Evolutionary conservation across 2,329 filamentous ascomycete genomes (phyloP).

Genomic region (Verticillium isaacii): DNA sequence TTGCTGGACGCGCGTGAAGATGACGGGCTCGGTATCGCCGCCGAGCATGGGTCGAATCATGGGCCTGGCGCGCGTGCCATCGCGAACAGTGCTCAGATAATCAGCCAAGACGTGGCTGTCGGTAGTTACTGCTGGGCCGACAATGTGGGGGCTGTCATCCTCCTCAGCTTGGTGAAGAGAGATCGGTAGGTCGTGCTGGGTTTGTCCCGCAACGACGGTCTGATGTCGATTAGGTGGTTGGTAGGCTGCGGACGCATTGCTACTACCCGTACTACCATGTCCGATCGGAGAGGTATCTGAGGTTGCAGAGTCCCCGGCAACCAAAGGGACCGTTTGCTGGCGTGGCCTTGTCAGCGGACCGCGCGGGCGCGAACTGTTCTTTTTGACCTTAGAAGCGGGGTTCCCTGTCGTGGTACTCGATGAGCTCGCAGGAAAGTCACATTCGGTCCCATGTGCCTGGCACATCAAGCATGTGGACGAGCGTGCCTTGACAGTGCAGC

Average conservation of each 20-base stretch:
- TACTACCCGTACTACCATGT: background rate
- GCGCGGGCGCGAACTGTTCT: background rate
- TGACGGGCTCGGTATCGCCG: conserved; percentile 25
- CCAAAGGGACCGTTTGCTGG: background rate
- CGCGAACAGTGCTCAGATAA: conserved; percentile 36
- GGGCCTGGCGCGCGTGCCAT: conserved; percentile 19
- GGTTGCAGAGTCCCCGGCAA: background rate
- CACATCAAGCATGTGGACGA: conserved; percentile 52
- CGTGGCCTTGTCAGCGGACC: conserved; percentile 1
- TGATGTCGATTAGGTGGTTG: background rate
- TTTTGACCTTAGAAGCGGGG: conserved; percentile 2
- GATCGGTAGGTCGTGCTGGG: conserved; percentile 19
- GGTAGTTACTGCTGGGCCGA: conserved; percentile 54
- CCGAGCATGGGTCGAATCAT: conserved; percentile 16
- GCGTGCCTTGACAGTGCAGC: conserved; percentile 53
- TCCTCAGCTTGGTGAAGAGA: conserved; percentile 26
- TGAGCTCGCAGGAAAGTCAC: conserved; percentile 38
- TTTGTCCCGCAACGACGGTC: background rate
- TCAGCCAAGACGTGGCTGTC: conserved; percentile 58
- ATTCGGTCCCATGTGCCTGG: conserved; percentile 52
- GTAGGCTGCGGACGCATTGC: background rate
- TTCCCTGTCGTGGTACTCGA: conserved; percentile 5
- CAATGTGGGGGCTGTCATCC: conserved; percentile 45
- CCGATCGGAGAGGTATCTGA: background rate
- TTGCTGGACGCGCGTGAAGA: conserved; percentile 42